phyloP scores from a whole-genome alignment of 148 eudicot genomes.

The Bassia scoparia region DNA sequence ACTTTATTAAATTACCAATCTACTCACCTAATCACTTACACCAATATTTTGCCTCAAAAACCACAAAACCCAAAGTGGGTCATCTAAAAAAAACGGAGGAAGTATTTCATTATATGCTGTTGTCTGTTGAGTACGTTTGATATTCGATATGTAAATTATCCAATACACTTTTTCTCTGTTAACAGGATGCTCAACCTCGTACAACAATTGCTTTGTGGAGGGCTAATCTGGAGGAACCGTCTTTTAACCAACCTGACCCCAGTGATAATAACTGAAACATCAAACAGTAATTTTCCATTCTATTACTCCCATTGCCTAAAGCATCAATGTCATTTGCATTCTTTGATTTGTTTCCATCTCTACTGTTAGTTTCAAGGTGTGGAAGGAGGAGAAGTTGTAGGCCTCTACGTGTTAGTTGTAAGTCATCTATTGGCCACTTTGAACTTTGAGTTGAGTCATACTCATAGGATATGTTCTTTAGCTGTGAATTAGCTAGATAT shows the following conservation, averaged over 20 bases:
- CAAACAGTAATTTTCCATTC: constrained; percentile 52
- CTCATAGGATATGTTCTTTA: constrained; percentile 14
- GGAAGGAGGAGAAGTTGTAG: constrained; percentile 54
- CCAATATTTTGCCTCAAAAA: no score
- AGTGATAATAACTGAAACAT: constrained; percentile 56
- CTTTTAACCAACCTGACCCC: constrained; percentile 66
- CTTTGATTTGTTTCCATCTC: constrained; percentile 31
- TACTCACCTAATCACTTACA: no score
- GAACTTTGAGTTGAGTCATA: constrained; percentile 25
- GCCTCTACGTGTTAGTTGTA: constrained; percentile 55
- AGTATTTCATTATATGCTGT: no score
- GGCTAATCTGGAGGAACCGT: constrained; percentile 82
- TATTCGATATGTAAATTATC: not conserved
- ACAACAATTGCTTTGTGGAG: constrained; percentile 71
- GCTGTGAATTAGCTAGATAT: not conserved
- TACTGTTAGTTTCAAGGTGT: constrained; percentile 59
- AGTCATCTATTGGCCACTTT: constrained; percentile 39
- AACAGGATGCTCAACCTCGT: constrained; percentile 87
- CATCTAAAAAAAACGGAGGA: no score
- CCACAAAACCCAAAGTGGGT: no score
- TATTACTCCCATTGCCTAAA: constrained; percentile 12
- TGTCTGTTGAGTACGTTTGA: not conserved
- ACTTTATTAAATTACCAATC: no score
- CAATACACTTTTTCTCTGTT: not conserved
- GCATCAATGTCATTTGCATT: constrained; percentile 8